Evolutionary conservation across 1,284 basidiomycete genomes (phyloP), one percentile per base, ranked within the genome.

Genomic region (Irpex lacteus): DNA sequence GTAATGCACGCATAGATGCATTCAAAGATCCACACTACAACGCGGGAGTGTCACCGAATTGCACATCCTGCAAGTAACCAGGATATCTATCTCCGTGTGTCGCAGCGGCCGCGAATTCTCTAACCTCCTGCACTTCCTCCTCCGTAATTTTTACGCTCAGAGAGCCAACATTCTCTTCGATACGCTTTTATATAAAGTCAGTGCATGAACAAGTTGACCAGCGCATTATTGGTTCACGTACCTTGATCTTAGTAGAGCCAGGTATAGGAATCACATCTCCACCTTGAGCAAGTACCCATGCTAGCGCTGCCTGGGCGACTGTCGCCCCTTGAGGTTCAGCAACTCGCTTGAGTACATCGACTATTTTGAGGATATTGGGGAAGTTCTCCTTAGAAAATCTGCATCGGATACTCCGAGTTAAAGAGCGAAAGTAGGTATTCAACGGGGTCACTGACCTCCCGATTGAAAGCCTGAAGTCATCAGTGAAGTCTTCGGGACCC

Each of bases 401-500:
- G 50, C 1, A 53, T 19, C 8, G 18, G 4, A 53, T 19, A 18
- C 50, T 18, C 40, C 2, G 21, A 53, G 50, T 18, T 9, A 3
- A 13, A 19, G 7, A 53, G 21, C 0, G 7, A 19, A 21, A 18
- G 13, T 1, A 4, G 19, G 1, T 6, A 53, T 32, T 34, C 8
- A 52, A 18, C 58, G 68, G 63, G 81, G 5, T 11, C 40, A 47
- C n/a, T 44, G 2, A 47, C 40, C 76, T 76, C 76, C 44, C 76
- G 80, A 47, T 81, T 65, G 0, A 15, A 60, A 6, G 70, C 67
- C n/a, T 77, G 64, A 79, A 77, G 69, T 88, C 87, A 40, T 75
- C 81, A 34, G 79, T 77, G 61, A 89, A 81, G 68, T 88, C 86
- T 32, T 81, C 80, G 2, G 76, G 40, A 1, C 40, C 40, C n/a